phyloP scores from a whole-genome alignment of 1,284 basidiomycete species.

The Omphalotus olearius region DNA sequence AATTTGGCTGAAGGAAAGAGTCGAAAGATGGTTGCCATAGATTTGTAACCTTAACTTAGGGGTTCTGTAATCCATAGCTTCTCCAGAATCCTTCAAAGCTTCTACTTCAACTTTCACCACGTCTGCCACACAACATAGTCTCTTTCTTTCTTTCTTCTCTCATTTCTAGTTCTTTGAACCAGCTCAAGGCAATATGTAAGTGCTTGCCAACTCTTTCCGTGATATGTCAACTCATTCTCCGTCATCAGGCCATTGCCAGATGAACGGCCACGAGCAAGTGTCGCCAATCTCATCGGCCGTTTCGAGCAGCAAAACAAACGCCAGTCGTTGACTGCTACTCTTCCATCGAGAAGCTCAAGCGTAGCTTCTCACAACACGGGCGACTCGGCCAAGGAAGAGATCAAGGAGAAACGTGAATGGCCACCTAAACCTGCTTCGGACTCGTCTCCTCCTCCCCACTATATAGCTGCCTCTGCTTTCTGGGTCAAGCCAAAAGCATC shows the following conservation, averaged over 20 bases:
- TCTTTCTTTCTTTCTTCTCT: not conserved
- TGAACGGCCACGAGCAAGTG: constrained; percentile 75
- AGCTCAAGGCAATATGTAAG: constrained; percentile 7
- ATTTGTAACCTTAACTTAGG: constrained; percentile 1
- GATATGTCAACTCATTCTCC: constrained; percentile 8
- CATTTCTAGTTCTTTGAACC: not conserved
- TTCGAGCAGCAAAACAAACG: constrained; percentile 76
- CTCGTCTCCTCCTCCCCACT: constrained; percentile 27
- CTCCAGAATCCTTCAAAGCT: too few relatives aligned
- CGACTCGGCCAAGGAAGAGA: constrained; percentile 59
- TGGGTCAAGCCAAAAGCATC: constrained; percentile 38
- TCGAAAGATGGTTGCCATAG: constrained; percentile 1
- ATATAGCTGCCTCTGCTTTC: constrained; percentile 26
- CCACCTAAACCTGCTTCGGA: constrained; percentile 46
- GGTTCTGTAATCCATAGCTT: not conserved
- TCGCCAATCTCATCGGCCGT: constrained; percentile 79
- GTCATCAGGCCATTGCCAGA: constrained; percentile 69
- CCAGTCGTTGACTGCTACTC: constrained; percentile 32
- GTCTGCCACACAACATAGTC: not conserved
- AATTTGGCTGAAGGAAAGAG: constrained; percentile 1
- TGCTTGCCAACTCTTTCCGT: not conserved
- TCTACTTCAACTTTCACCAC: not conserved
- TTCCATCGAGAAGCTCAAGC: constrained; percentile 50
- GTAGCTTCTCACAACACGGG: constrained; percentile 59
- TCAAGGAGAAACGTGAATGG: constrained; percentile 71